Conservation (phyloP, 1,284 basidiomycete genomes). For the Inonotus obliquus region DNA sequence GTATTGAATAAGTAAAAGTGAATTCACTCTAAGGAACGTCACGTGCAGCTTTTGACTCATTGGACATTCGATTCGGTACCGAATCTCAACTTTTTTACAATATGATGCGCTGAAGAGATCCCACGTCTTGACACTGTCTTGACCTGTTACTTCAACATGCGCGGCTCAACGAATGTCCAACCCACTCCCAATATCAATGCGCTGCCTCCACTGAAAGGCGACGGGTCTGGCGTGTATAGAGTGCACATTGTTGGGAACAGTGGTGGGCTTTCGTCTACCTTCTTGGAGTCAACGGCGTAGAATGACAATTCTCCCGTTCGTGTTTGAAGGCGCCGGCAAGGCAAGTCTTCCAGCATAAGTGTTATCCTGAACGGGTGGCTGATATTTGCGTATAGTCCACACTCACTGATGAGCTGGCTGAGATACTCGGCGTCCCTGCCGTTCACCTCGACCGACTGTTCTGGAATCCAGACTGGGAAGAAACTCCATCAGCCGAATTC, state of each 20-base stretch:
- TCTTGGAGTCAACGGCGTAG: neutral
- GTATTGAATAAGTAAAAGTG: too few species aligned
- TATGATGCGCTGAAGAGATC: neutral
- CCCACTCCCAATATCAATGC: neutral
- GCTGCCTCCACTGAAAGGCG: constrained; percentile 41
- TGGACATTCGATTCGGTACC: neutral
- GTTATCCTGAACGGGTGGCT: neutral
- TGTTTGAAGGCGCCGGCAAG: neutral
- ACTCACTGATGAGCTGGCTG: constrained; percentile 39
- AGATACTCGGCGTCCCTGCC: constrained; percentile 40
- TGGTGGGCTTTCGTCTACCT: constrained; percentile 30
- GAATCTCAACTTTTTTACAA: neutral
- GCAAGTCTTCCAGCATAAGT: neutral
- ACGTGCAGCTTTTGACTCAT: too few species aligned
- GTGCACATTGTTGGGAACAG: constrained; percentile 52
- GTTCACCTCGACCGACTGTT: constrained; percentile 41
- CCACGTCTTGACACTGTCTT: neutral
- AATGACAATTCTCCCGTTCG: neutral
- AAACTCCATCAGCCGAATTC: constrained; percentile 35
- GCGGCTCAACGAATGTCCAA: neutral
- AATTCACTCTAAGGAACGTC: too few species aligned
- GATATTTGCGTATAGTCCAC: constrained; percentile 38
- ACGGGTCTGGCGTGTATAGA: constrained; percentile 42
- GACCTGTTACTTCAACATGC: neutral
- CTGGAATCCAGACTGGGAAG: constrained; percentile 47